Conservation (phyloP, 805 yeast species). For the Candida tibetensis region DNA sequence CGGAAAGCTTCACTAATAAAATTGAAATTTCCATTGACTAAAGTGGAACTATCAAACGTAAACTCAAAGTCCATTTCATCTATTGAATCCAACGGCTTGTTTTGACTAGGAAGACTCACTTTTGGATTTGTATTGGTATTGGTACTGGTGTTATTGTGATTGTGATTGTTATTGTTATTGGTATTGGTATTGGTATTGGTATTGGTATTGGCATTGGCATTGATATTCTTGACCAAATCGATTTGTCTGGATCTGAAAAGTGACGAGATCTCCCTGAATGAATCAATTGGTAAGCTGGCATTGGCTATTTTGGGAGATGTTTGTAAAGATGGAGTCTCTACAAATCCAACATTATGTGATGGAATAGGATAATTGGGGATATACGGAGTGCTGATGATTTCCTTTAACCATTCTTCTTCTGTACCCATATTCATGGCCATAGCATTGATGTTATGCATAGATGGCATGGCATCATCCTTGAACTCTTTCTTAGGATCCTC, state of each 20-base stretch:
- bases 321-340: slow-evolving; percentile 30
- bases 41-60: slow-evolving; percentile 6
- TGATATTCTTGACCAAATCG: slow-evolving; percentile 55
- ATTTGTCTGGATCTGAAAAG: slow-evolving; percentile 65
- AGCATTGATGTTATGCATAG: slow-evolving; percentile 4
- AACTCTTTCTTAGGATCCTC: not conserved
- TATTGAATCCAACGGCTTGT: not conserved
- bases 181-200: not conserved
- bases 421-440: slow-evolving; percentile 9
- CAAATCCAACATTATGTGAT: slow-evolving; percentile 60
- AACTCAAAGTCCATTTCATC: slow-evolving; percentile 7
- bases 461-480: not conserved
- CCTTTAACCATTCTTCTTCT: slow-evolving; percentile 64
- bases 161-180: not conserved
- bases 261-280: slow-evolving; percentile 48
- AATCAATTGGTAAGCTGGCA: slow-evolving; percentile 11
- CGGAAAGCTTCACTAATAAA: slow-evolving; percentile 43
- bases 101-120: too few species aligned
- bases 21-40: slow-evolving; percentile 8
- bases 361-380: slow-evolving; percentile 54
- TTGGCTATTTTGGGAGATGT: slow-evolving; percentile 16
- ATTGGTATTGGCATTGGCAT: slow-evolving; percentile 2
- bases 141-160: not conserved
- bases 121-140: not conserved
- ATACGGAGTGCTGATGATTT: slow-evolving; percentile 65